phyloP scores from a whole-genome alignment of 192 early-diverging fungal species.

The Haplosporangium gracile region DNA sequence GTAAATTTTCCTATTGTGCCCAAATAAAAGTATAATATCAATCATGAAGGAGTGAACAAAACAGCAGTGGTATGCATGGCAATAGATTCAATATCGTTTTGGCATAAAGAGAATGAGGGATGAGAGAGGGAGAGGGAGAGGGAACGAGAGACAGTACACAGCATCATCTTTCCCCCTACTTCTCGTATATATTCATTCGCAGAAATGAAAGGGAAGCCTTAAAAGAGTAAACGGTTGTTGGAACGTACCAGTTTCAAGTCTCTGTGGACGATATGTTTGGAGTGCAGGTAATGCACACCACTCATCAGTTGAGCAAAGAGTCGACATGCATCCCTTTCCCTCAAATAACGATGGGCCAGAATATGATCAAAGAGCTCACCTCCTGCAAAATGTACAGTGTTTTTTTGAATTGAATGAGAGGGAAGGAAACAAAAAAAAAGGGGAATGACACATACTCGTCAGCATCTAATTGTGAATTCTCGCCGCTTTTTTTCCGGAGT shows the following conservation, averaged over 20 bases:
- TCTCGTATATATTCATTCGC: not conserved
- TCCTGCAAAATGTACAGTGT: constrained; percentile 59
- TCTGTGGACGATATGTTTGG: constrained; percentile 94
- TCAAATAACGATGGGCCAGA: constrained; percentile 92
- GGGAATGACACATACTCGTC: constrained; percentile 1
- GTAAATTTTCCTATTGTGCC: constrained; percentile 85
- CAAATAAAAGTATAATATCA: constrained; percentile 12
- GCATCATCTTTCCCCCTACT: not conserved
- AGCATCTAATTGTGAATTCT: not conserved
- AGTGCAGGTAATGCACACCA: constrained; percentile 95
- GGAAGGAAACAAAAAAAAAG: not conserved
- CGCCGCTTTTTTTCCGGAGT: not conserved
- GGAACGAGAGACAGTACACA: not conserved
- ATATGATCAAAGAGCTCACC: constrained; percentile 99
- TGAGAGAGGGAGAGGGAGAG: not conserved
- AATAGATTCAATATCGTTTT: not conserved
- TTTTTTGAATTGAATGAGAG: not conserved
- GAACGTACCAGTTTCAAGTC: constrained; percentile 91
- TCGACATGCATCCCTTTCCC: constrained; percentile 90
- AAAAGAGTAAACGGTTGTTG: not conserved
- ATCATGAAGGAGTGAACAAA: not conserved
- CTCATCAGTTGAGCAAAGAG: constrained; percentile 95
- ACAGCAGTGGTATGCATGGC: no score
- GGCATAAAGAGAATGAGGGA: not conserved
- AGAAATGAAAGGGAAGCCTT: not conserved